Evolutionary conservation across 495 filamentous ascomycete species (phyloP).

Genomic region (Lophium mytilinum): DNA sequence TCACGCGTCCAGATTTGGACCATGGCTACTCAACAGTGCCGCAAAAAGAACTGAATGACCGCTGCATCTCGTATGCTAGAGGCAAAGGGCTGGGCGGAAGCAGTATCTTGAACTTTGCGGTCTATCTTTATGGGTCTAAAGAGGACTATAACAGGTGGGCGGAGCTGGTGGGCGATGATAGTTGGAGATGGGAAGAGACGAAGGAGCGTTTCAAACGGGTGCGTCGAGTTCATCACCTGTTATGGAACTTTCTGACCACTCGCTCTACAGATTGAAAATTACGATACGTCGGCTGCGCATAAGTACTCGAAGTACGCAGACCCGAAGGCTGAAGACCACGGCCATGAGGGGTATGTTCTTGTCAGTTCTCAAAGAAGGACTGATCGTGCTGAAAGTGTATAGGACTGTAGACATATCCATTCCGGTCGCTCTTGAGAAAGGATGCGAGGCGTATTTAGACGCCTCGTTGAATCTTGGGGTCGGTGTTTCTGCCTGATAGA

Average conservation of each 20-base stretch:
- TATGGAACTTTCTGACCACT: neutral
- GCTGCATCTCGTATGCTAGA: conserved; percentile 8
- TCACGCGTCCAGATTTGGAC: conserved; percentile 17
- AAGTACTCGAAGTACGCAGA: conserved; percentile 12
- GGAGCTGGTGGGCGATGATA: conserved; percentile 18
- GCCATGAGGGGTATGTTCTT: neutral
- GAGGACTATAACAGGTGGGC: conserved; percentile 24
- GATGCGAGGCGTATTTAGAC: conserved; percentile 1
- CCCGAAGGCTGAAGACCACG: conserved; percentile 12
- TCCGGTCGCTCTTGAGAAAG: conserved; percentile 12
- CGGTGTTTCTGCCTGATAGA: neutral
- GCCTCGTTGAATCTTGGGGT: conserved; percentile 8
- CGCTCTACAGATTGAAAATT: conserved; percentile 10
- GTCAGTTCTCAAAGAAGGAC: neutral
- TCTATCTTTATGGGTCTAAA: conserved; percentile 14
- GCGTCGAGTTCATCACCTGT: too few species aligned
- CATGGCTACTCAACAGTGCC: conserved; percentile 8
- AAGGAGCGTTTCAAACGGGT: conserved; percentile 10
- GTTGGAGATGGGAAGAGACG: conserved; percentile 16
- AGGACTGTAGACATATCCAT: conserved; percentile 15
- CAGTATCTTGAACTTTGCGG: conserved; percentile 17
- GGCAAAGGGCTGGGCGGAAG: conserved; percentile 21
- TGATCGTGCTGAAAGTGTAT: neutral
- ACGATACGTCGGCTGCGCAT: neutral
- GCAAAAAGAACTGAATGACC: conserved; percentile 7